These are phyloP conservation scores for Phialophora verrucosa DNA, from an alignment of 2,329 filamentous ascomycete genomes.

Conservation along the genomic window DNA sequence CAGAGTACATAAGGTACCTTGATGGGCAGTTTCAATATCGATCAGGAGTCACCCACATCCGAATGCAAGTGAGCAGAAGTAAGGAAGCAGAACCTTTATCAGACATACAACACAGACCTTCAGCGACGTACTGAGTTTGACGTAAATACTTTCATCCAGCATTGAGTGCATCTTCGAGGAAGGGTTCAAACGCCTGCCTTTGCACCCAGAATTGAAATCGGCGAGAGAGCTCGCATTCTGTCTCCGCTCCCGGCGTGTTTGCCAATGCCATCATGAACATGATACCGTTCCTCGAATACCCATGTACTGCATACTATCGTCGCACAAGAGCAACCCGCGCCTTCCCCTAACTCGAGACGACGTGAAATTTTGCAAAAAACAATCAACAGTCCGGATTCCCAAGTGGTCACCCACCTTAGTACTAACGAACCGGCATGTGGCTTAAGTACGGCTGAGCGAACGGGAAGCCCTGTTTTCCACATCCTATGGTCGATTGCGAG, in stretches of 20 bases:
- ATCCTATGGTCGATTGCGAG: not conserved
- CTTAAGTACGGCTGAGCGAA: not conserved
- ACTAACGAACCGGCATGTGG: not conserved
- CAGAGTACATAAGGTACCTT: too few species aligned
- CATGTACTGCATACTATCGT: too few species aligned
- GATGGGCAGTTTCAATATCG: too few species aligned
- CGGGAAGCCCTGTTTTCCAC: not conserved
- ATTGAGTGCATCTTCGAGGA: too few species aligned
- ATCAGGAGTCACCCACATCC: too few species aligned
- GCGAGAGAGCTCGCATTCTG: not conserved
- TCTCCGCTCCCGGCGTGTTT: not conserved
- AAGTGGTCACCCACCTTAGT: slow-evolving; percentile 1
- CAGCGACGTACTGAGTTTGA: too few species aligned
- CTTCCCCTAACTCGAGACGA: not conserved
- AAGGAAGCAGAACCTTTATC: too few species aligned
- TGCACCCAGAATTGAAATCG: too few species aligned
- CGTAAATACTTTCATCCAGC: too few species aligned
- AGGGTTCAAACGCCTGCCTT: too few species aligned
- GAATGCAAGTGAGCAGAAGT: too few species aligned
- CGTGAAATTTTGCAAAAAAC: not conserved
- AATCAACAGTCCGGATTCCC: not conserved
- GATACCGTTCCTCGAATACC: not conserved
- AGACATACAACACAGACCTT: too few species aligned
- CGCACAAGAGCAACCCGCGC: not conserved
- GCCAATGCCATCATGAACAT: not conserved